Base-by-base conservation (phyloP, 768 basidiomycete genomes). In the Xanthoconium purpureum region DNA sequence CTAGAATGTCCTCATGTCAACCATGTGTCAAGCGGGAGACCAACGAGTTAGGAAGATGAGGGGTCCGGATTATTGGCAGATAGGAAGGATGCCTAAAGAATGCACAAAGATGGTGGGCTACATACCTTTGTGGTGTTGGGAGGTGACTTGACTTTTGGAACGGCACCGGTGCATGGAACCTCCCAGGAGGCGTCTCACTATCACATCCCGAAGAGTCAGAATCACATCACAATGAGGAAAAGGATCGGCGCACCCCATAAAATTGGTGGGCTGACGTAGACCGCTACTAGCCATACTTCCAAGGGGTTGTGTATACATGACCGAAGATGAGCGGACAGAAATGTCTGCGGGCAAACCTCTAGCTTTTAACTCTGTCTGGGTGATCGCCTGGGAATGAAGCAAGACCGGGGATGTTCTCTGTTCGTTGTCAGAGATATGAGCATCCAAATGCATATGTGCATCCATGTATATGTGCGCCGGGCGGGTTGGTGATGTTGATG, bases 81-180 rank as follows among this genome's bases (percentile, higher is more conserved):
- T 15, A 18, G n/a, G 18, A 10, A 50, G 30, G n/a, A 38, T 17
- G 18, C n/a, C 32, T 28, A 13, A 47, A 56, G 30, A 32, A 56
- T 40, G 28, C 8, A 46, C 3, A 7, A 45, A 12, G 32, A 4
- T 3, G 37, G 17, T 13, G 52, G 8, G 40, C 49, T 15, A 14
- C 68, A 35, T 56, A 69, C 70, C 71, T 71, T 18, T 67, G 67
- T 9, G 70, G 71, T 14, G 70, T 71, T 14, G 71, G 71, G 33
- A 73, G 60, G 47, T 71, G 67, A 39, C 30, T 58, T 50, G 58
- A 50, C 53, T 52, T 69, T 50, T 52, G 64, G 44, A 58, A 58
- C 9, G 49, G 40, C 30, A 49, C 55, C 3, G 38, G 48, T 10
- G 39, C 24, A 38, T 51, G 56, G n/a, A 17, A 28, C 42, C 18